Evolutionary conservation across 805 yeast species (phyloP), one percentile per base, ranked within the genome.

Genomic region (Wickerhamomyces kurtzmanii): DNA sequence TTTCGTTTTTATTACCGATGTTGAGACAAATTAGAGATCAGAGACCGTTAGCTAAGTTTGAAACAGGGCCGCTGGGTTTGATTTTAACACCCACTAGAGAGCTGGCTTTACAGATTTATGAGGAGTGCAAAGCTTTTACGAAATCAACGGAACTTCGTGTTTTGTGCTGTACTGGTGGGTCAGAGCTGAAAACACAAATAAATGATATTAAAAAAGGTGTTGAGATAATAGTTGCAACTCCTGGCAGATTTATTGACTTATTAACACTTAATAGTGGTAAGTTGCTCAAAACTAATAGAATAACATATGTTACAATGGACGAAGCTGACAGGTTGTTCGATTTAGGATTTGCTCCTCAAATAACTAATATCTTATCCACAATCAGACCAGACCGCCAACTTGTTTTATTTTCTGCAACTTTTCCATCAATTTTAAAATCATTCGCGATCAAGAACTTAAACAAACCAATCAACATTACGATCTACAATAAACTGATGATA

Each of bases 281-380:
- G 28, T 71, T 86, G 1, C 20, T 63, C 14, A 76, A 74, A 35
- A 59, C 91, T 6, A 56, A 61, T 17, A 57, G 87, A 23, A 74
- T 81, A 5, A 76, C 95, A 0, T 85, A 77, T 50, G 64, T 85
- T n/a, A 93, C 87, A 0, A 57, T 91, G 33, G 98, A 91, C 49
- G 98, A 91, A 48, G 96, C 97, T 1, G 98, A 91, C 53, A 58
- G 98, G 37, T 76, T 91, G 81, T 89, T 89, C 57, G 98, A 91
- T 51, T 61, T 91, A 68, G 98, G 98, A 1, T 91, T 91, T 55
- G 97, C 85, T 42, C 97, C 98, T 0, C 98, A 91, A 47, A 85
- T 91, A 4, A 74, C 70, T 40, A 83, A 84, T 43, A 78, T 91
- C 14, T 62, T 86, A 47, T 62, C 69, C 11, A 79, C 80, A 20